Percentiles rank a stretch among this genome's conserved stretches.
Evolutionary conservation across 805 yeast genomes (phyloP).

Genomic region (Lachancea kluyveri): DNA sequence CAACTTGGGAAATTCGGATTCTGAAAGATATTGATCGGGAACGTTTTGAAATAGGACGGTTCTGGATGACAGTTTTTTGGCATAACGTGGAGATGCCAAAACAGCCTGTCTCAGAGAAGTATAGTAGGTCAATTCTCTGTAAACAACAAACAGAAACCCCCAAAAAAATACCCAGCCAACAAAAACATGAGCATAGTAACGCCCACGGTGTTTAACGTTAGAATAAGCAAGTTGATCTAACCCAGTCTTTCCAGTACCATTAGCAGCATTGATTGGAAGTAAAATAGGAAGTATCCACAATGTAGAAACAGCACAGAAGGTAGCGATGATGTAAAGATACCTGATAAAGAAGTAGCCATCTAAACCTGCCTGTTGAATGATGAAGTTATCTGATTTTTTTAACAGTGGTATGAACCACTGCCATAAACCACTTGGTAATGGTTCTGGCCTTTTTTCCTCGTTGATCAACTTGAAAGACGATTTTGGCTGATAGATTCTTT

Average conservation of each 20-base stretch:
- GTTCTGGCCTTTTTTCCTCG: constrained; percentile 62
- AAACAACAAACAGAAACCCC: constrained; percentile 59
- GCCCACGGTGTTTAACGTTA: constrained; percentile 51
- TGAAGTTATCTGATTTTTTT: constrained; percentile 62
- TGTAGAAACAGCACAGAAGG: constrained; percentile 50
- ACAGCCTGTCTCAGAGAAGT: constrained; percentile 72
- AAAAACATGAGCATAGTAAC: constrained; percentile 84
- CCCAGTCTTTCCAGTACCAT: constrained; percentile 58
- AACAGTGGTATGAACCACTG: constrained; percentile 65
- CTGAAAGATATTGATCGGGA: constrained; percentile 67
- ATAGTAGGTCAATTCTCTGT: constrained; percentile 77
- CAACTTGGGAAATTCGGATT: constrained; percentile 62
- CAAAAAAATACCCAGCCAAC: constrained; percentile 77
- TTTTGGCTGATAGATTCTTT: constrained; percentile 80
- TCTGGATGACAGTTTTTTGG: constrained; percentile 66
- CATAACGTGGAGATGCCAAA: constrained; percentile 74
- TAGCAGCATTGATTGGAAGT: constrained; percentile 76
- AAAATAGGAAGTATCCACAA: constrained; percentile 56
- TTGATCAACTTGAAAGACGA: constrained; percentile 54
- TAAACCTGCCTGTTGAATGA: constrained; percentile 83
- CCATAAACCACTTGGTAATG: constrained; percentile 61
- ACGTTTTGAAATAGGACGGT: constrained; percentile 81
- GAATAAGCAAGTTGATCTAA: constrained; percentile 73
- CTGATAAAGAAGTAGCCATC: constrained; percentile 91
- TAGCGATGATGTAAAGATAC: constrained; percentile 54